Conservation (phyloP, 2,329 filamentous ascomycete genomes). For the Proliferodiscus dingleyae region DNA sequence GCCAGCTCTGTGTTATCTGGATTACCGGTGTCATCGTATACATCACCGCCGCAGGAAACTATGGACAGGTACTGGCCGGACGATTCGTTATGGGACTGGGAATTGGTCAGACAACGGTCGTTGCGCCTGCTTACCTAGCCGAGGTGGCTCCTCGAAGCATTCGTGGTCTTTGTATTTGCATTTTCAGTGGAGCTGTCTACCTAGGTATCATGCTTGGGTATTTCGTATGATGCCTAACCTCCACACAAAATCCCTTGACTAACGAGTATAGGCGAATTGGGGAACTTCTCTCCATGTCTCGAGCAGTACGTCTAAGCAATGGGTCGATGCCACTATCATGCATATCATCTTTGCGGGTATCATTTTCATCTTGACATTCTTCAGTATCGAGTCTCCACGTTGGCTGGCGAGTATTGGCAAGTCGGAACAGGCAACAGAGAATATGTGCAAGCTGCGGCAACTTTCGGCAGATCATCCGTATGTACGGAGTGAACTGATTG, state of each 20-base stretch:
- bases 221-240: constrained; percentile 11
- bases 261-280: constrained; percentile 16
- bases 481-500: constrained; percentile 45
- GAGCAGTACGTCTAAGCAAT: constrained; percentile 37
- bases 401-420: constrained; percentile 65
- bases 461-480: constrained; percentile 38
- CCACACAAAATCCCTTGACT: background rate
- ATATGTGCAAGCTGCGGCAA: constrained; percentile 40
- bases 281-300: constrained; percentile 33
- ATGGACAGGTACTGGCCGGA: constrained; percentile 23
- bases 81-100: constrained; percentile 29
- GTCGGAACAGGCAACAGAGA: constrained; percentile 47
- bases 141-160: constrained; percentile 22
- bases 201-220: constrained; percentile 25
- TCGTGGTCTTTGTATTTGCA: constrained; percentile 24
- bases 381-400: constrained; percentile 46
- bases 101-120: constrained; percentile 35
- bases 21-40: constrained; percentile 29
- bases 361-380: constrained; percentile 30
- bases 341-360: constrained; percentile 53
- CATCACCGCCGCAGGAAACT: constrained; percentile 30
- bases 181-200: constrained; percentile 22
- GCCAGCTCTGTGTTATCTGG: constrained; percentile 22
- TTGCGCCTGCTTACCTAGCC: constrained; percentile 35
- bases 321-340: constrained; percentile 66